Percentiles rank a stretch among this genome's conserved stretches.
These are phyloP conservation scores for Drechslera avenae DNA, from an alignment of 2,329 filamentous ascomycete species.

Conservation along the genomic window DNA sequence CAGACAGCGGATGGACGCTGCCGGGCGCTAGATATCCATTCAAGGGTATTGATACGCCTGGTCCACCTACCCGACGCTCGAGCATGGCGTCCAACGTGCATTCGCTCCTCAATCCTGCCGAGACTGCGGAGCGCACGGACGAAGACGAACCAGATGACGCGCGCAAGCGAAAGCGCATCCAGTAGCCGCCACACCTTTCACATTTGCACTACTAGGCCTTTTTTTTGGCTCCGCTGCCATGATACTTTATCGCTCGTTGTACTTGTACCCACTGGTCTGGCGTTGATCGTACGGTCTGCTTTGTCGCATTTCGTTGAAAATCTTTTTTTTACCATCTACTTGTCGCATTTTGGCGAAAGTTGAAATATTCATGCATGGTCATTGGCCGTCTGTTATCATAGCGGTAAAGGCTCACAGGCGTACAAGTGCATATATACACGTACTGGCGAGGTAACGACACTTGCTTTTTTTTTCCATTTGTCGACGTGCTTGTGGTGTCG, in stretches of 20 bases:
- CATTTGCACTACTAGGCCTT: background rate
- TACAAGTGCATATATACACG: slow-evolving; percentile 1
- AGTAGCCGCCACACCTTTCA: slow-evolving; percentile 11
- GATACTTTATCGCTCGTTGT: slow-evolving; percentile 23
- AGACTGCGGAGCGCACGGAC: slow-evolving; percentile 68
- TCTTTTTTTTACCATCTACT: background rate
- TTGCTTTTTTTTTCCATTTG: background rate
- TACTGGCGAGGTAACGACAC: slow-evolving; percentile 2
- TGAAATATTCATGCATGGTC: slow-evolving; percentile 1
- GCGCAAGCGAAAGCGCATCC: slow-evolving; percentile 62
- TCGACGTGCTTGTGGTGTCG: background rate
- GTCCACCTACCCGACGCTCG: slow-evolving; percentile 68
- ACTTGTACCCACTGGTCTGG: slow-evolving; percentile 8
- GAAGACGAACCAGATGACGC: slow-evolving; percentile 67
- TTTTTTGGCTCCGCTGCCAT: background rate
- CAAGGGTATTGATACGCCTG: slow-evolving; percentile 57
- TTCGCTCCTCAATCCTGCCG: slow-evolving; percentile 69
- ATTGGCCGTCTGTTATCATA: background rate
- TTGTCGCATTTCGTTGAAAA: background rate
- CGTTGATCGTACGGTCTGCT: background rate
- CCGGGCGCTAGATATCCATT: slow-evolving; percentile 58
- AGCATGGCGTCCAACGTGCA: slow-evolving; percentile 75
- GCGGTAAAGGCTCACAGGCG: background rate
- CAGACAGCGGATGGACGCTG: slow-evolving; percentile 62
- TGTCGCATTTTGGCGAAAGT: background rate